phyloP scores from a whole-genome alignment of 345 rosid genomes.

The Excoecaria cochinchinensis region DNA sequence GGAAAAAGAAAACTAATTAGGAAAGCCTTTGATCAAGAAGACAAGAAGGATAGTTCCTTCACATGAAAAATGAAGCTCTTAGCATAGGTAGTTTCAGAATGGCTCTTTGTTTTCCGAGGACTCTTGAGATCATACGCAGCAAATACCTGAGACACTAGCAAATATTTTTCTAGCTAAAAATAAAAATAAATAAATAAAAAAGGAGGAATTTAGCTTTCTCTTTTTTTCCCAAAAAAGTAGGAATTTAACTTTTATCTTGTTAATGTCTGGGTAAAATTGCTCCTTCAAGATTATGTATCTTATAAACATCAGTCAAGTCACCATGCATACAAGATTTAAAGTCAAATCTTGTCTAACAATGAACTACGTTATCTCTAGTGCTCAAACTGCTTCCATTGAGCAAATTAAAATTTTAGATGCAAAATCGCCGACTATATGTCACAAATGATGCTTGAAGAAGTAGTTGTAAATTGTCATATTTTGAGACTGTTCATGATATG shows the following conservation, averaged over 20 bases:
- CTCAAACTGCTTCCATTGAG: background rate
- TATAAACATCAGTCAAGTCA: background rate
- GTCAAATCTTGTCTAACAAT: background rate
- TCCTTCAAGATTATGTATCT: background rate
- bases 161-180: too few species aligned
- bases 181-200: too few species aligned
- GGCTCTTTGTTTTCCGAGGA: background rate
- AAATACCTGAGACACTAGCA: too few species aligned
- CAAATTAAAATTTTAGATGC: background rate
- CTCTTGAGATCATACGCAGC: background rate
- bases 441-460: background rate
- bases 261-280: background rate
- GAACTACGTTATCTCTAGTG: background rate
- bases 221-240: background rate
- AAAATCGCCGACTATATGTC: background rate
- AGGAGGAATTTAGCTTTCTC: background rate
- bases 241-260: background rate
- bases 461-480: background rate
- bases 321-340: background rate
- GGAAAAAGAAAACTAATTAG: background rate
- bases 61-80: too few species aligned
- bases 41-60: background rate
- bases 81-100: background rate
- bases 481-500: background rate
- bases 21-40: background rate